A percentile compares a stretch with the other conserved stretches of the same genome.
Evolutionary conservation across 352 stramenopile species (phyloP).

Genomic region (Bremia lactucae): DNA sequence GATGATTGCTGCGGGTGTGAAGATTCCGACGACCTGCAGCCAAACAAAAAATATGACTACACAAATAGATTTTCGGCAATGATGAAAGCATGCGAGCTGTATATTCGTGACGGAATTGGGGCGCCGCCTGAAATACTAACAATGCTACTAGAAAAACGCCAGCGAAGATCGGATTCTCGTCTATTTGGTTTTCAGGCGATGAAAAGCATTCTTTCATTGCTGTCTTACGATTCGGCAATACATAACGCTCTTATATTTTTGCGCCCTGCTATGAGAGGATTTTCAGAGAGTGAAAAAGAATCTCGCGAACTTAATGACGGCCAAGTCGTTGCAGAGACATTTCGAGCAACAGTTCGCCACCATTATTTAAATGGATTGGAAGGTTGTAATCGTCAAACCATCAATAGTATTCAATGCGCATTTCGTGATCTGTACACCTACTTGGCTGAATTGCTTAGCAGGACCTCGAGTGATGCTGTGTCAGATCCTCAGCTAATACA

Average conservation of each 20-base stretch:
- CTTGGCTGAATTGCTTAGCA: conserved; percentile 45
- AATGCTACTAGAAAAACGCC: conserved; percentile 58
- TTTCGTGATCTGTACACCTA: conserved; percentile 73
- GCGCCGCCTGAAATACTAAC: conserved; percentile 69
- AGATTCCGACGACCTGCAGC: conserved; percentile 8
- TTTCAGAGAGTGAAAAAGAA: conserved; percentile 79
- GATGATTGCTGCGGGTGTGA: conserved; percentile 9
- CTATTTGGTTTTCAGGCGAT: conserved; percentile 77
- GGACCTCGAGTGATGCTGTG: conserved; percentile 16
- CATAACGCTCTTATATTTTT: conserved; percentile 76
- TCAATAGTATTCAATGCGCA: conserved; percentile 43
- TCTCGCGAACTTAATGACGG: conserved; percentile 68
- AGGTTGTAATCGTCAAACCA: conserved; percentile 54
- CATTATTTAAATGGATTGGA: conserved; percentile 84
- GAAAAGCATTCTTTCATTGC: conserved; percentile 49
- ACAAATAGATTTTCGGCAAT: conserved; percentile 63
- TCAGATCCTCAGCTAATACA: conserved; percentile 58
- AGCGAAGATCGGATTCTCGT: conserved; percentile 59
- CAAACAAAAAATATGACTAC: conserved; percentile 34
- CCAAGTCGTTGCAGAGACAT: conserved; percentile 67
- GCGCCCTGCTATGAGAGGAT: conserved; percentile 71
- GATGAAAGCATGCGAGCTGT: conserved; percentile 80
- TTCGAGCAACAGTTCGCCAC: conserved; percentile 74
- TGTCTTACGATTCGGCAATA: conserved; percentile 70
- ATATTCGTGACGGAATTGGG: conserved; percentile 74